Evolutionary conservation across 2,329 filamentous ascomycete species (phyloP).

Genomic region (Trichoderma sp.): DNA sequence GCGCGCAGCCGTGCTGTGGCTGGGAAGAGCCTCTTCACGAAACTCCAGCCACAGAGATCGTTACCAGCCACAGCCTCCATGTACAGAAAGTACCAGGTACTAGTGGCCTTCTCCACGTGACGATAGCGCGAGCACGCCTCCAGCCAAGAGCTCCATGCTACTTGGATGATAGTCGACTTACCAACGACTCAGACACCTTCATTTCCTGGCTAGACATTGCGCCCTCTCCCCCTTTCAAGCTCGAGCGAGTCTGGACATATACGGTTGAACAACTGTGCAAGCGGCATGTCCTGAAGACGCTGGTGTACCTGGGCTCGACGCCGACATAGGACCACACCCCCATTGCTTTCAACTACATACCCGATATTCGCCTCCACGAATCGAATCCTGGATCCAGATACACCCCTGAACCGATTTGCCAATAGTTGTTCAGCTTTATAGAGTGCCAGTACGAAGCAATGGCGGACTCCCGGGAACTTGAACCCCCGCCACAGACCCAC

Average conservation of each 20-base stretch:
- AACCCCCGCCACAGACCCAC: slow-evolving; percentile 36
- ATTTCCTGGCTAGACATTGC: not conserved
- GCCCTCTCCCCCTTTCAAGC: not conserved
- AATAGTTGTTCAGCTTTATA: not conserved
- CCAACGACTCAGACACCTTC: not conserved
- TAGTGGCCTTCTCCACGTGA: slow-evolving; percentile 14
- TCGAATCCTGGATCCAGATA: not conserved
- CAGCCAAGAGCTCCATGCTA: slow-evolving; percentile 7
- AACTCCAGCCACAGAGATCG: not conserved
- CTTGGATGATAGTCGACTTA: not conserved
- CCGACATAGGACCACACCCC: not conserved
- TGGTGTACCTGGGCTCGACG: slow-evolving; percentile 2
- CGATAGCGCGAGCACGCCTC: not conserved
- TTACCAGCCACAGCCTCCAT: not conserved
- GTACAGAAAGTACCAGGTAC: not conserved
- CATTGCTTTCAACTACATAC: not conserved
- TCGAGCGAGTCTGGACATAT: not conserved
- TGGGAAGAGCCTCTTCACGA: not conserved
- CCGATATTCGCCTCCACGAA: not conserved
- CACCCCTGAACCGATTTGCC: not conserved
- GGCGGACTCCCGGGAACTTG: slow-evolving; percentile 35
- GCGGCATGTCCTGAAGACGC: slow-evolving; percentile 14
- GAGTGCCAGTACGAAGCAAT: slow-evolving; percentile 27
- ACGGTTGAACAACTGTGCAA: not conserved
- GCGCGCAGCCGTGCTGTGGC: slow-evolving; percentile 24